These are phyloP conservation scores for Panicum virgatum DNA, from an alignment of 202 grass and related monocot species.

Conservation along the genomic window DNA sequence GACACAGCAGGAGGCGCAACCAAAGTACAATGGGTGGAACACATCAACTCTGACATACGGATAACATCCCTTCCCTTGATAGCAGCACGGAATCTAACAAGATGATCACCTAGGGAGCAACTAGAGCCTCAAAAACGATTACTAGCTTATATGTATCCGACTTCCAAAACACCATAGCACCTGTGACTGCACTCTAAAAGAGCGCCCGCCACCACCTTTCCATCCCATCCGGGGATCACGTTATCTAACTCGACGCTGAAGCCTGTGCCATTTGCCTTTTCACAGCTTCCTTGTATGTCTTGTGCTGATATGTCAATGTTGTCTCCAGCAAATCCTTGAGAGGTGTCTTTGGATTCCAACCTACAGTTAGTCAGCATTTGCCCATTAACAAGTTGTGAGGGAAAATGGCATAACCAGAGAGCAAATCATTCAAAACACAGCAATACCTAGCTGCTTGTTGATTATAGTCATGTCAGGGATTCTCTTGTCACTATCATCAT, in stretches of 20 bases:
- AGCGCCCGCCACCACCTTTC: neutral
- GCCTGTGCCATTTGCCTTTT: constrained; percentile 78
- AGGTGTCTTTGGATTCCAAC: constrained; percentile 95
- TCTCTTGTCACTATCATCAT: constrained; percentile 92
- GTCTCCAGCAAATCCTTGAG: constrained; percentile 90
- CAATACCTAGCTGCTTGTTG: constrained; percentile 92
- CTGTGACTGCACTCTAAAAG: neutral
- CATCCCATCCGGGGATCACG: neutral
- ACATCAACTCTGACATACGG: constrained; percentile 36
- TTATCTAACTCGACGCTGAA: constrained; percentile 66
- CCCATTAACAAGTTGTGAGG: neutral
- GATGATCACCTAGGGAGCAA: constrained; percentile 27
- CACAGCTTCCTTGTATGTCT: constrained; percentile 92
- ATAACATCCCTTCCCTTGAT: constrained; percentile 29
- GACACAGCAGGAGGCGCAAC: constrained; percentile 12
- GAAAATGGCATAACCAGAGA: neutral
- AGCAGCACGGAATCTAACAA: constrained; percentile 21
- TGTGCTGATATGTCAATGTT: constrained; percentile 92
- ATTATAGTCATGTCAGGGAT: constrained; percentile 94
- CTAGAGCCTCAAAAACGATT: constrained; percentile 34
- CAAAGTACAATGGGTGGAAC: constrained; percentile 26
- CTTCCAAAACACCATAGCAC: constrained; percentile 25
- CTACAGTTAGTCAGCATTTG: constrained; percentile 33
- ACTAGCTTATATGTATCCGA: constrained; percentile 37
- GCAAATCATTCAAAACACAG: neutral